Evolutionary conservation across 192 early-diverging fungal genomes (phyloP), one percentile per base, ranked within the genome.

Genomic region (Backusella westeae): DNA sequence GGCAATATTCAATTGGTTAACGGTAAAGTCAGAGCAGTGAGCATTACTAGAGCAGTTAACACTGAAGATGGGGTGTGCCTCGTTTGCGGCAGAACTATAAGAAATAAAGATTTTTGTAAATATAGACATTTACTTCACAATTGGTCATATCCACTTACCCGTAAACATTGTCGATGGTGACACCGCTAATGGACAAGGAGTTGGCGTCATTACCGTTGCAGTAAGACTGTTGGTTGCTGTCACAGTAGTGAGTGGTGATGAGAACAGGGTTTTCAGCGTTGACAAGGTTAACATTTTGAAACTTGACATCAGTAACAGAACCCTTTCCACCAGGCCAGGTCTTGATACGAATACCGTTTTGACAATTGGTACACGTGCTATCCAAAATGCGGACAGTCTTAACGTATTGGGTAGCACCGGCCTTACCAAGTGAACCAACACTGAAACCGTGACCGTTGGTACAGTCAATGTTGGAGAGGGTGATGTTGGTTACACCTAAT

Each of bases 331-430:
- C 75, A 49, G 75, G 71, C 41, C 79, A 78, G 29, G 87, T 82
- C 84, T 88, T 88, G 84, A 88, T 85, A 69, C 87, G 87, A 36
- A 88, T 79, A 65, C 78, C 84, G 32, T 86, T 86, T 38, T 76
- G 75, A 34, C 77, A 80, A 69, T 81, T 79, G 38, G 39, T 74
- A 42, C 83, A 72, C 6, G 70, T 80, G 53, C 69, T 80, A 63
- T 74, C 49, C 8, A 34, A 65, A 39, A 88, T 67, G 5, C 35
- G 65, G 12, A 88, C 84, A 73, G 76, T 78, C 68, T 83, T 67
- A 63, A 88, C 87, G 23, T 83, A 75, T 34, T 56, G 26, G 32
- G 76, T 72, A 19, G 69, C 23, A 19, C 68, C 52, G 1, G 41
- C 69, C 41, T 71, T 66, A 34, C 76, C 76, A 32, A 77, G 69